phyloP scores from a whole-genome alignment of 805 yeast genomes.

The Saccharomycopsis sp. region DNA sequence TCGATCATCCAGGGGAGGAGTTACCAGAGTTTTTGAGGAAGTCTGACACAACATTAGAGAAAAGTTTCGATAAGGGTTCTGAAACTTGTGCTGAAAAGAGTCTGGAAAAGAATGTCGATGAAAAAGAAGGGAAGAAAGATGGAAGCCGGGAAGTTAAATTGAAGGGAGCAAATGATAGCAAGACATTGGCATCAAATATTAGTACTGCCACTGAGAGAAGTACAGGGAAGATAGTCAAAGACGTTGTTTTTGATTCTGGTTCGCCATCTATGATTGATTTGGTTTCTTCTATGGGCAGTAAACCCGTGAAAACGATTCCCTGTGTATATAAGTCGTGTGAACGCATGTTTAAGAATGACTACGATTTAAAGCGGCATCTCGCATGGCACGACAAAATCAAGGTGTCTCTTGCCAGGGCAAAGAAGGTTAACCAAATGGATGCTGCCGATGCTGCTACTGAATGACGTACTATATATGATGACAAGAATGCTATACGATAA shows the following conservation, averaged over 20 bases:
- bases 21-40: conserved; percentile 1
- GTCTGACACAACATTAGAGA: no score
- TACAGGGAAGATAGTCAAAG: neutral
- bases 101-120: no score
- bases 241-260: neutral
- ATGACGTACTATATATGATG: no score
- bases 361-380: conserved; percentile 41
- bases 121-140: conserved; percentile 6
- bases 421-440: no score
- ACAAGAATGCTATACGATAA: no score
- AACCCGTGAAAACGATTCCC: conserved; percentile 24
- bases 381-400: conserved; percentile 37
- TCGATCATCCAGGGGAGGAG: conserved; percentile 32
- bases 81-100: no score
- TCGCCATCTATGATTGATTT: conserved; percentile 6
- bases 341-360: conserved; percentile 35
- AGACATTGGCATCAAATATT: no score
- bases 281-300: conserved; percentile 6
- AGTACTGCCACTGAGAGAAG: neutral
- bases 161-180: neutral
- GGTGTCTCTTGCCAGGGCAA: neutral
- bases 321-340: conserved; percentile 40
- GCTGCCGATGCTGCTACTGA: no score
- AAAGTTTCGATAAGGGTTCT: no score
- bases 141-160: neutral